Base-by-base conservation (phyloP, 805 yeast species). In the Metschnikowia bowlesiae region DNA sequence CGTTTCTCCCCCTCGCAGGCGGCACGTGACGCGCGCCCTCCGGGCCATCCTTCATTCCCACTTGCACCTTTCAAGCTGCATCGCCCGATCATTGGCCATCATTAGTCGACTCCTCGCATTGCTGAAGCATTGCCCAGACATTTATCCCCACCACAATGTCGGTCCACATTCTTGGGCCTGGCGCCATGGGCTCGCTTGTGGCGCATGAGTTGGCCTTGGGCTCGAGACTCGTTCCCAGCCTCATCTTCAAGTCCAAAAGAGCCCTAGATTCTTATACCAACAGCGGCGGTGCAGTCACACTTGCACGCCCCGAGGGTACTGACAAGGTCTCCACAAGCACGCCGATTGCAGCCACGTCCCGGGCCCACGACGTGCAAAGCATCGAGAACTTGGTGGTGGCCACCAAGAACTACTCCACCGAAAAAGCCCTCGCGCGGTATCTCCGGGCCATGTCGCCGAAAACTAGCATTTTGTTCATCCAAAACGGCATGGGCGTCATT, bases 401-500 rank as follows among this genome's bases (percentile, higher is more conserved):
- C 8, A 89, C 96, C 4, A 92, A 92, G 66, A 82, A 95, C 0
- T 82, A 85, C 53, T 88, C 86, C 60, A 86, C 96, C 0, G 68
- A 74, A 22, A 64, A 66, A 3, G 95, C 97, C 0, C 52, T 91
- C 14, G 62, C 59, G 33, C 85, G 85, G 3, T 72, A 82, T 47
- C 53, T 81, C 18, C 73, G 76, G 1, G 68, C 68, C 48, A 74
- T 92, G 30, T 65, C 68, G 30, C 61, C 69, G 2, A 61, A 69
- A 2, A 77, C 91, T 1, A 82, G 81, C 50, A 64, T 90, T 2
- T 55, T 91, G 41, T 64, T 91, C 22, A 58, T 91, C n/a, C 98
- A 89, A 49, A 89, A 94, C 64, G 99, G 90, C 1, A 75, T 90
- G 74, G 98, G 98, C 8, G 74, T 81, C 39, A 63, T 77, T 6